Evolutionary conservation across 208 protist species (phyloP), one percentile per base, ranked within the genome.

Genomic region (Angomonas desouzai): DNA sequence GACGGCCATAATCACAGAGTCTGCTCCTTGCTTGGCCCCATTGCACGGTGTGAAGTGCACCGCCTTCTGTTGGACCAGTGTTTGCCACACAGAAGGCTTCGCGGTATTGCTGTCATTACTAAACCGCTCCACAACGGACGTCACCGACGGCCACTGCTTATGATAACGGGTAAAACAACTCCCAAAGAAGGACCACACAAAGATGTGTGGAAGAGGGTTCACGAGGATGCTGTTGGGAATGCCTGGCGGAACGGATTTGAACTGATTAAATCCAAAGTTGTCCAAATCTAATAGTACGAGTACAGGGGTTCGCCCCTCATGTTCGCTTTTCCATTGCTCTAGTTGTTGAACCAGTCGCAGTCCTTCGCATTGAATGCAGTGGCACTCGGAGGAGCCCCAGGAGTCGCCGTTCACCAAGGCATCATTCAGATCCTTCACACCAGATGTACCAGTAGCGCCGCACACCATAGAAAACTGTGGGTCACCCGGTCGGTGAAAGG

Each of bases 211-310:
- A 58, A 18, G 80, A 43, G 20, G 83, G 63, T 27, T 79, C 64
- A 4, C 56, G 56, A 9, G 18, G 0, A 20, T 30, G 28, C 11
- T 1, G 13, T 6, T 18, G 34, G 0, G 9, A 2, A 49, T 28
- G 38, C 25, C 2, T 11, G 81, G 78, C 0, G 77, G 74, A 2
- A 83, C 66, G 0, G 81, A 83, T 66, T 89, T 89, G 70, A 95
- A 91, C 36, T 95, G 89, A 59, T 90, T 89, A 59, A 90, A 95
- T 33, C 89, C 89, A 62, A 84, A 95, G 67, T 95, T 95, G 40
- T 95, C 89, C 48, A 95, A 66, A 53, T 95, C 89, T n/a, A 95
- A 60, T 18, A 95, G 66, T 7, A 95, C 72, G 1, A 95, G 70
- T 9, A 92, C 68, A 6, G 36, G 36, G 13, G 36, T 18, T 13